phyloP scores from a whole-genome alignment of 805 yeast species.

The Candida vaughaniae region DNA sequence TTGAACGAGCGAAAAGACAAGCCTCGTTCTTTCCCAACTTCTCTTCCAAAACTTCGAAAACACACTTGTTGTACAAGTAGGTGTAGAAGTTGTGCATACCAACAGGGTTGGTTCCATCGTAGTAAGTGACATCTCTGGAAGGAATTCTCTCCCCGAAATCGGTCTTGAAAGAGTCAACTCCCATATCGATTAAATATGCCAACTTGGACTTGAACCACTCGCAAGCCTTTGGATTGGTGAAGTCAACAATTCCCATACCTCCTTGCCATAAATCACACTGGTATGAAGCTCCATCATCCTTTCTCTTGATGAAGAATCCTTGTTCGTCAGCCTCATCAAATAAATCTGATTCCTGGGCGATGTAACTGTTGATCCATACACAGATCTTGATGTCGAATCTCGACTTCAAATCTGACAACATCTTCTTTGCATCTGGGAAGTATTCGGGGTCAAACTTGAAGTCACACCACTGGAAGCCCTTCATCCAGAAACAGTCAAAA shows the following conservation, averaged over 20 bases:
- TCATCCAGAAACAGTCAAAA: conserved; percentile 42
- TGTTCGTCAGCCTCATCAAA: conserved; percentile 29
- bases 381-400: conserved; percentile 31
- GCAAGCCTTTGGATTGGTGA: conserved; percentile 35
- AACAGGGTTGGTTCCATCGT: conserved; percentile 28
- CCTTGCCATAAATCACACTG: conserved; percentile 41
- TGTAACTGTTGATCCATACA: conserved; percentile 38
- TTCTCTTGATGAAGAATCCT: conserved; percentile 27
- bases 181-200: conserved; percentile 25
- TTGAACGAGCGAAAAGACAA: conserved; percentile 35
- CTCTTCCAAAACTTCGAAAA: conserved; percentile 30
- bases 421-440: conserved; percentile 29
- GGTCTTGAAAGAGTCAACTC: conserved; percentile 37
- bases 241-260: conserved; percentile 39
- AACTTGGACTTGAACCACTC: conserved; percentile 31
- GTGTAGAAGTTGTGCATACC: conserved; percentile 38
- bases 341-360: conserved; percentile 34
- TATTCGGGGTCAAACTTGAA: conserved; percentile 35
- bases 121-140: conserved; percentile 23
- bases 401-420: conserved; percentile 25
- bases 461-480: conserved; percentile 40
- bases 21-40: conserved; percentile 31
- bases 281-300: conserved; percentile 26
- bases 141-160: conserved; percentile 42
- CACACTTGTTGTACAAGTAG: conserved; percentile 30